Evolutionary conservation across 352 stramenopile genomes (phyloP).

Genomic region (Phytophthora lateralis): DNA sequence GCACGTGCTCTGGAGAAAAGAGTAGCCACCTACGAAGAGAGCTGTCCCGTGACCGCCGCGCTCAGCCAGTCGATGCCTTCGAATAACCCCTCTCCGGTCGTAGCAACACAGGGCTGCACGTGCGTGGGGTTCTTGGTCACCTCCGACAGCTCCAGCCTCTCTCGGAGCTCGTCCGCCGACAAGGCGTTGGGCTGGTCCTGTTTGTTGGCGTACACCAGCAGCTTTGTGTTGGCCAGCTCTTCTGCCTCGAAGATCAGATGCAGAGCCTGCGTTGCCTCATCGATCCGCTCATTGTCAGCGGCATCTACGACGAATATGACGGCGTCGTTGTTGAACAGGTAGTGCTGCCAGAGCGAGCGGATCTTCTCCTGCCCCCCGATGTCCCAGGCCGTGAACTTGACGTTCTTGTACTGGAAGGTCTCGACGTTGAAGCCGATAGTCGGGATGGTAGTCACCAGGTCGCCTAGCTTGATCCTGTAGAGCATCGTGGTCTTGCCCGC

Average conservation of each 20-base stretch:
- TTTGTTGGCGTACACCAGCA: slow-evolving; percentile 64
- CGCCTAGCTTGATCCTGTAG: slow-evolving; percentile 86
- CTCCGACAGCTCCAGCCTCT: slow-evolving; percentile 40
- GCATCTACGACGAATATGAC: slow-evolving; percentile 89
- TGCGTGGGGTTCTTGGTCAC: slow-evolving; percentile 42
- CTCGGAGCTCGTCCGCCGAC: slow-evolving; percentile 34
- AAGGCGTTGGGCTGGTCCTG: slow-evolving; percentile 46
- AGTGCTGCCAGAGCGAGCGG: slow-evolving; percentile 70
- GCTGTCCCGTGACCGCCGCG: slow-evolving; percentile 35
- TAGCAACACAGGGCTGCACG: slow-evolving; percentile 40
- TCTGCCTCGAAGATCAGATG: slow-evolving; percentile 48
- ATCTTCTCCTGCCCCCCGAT: slow-evolving; percentile 60
- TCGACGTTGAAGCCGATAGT: slow-evolving; percentile 92
- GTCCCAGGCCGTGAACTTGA: slow-evolving; percentile 88
- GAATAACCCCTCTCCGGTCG: slow-evolving; percentile 42
- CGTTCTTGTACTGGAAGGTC: slow-evolving; percentile 68
- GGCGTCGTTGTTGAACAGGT: slow-evolving; percentile 64
- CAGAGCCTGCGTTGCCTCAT: slow-evolving; percentile 51
- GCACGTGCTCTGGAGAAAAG: not conserved
- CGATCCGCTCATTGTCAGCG: slow-evolving; percentile 52
- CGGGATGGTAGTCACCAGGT: slow-evolving; percentile 70
- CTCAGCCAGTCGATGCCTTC: slow-evolving; percentile 60
- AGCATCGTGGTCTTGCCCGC: slow-evolving; percentile 98
- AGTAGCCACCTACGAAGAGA: slow-evolving; percentile 15
- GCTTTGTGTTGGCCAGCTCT: slow-evolving; percentile 43